phyloP scores from a whole-genome alignment of 192 early-diverging fungal species.

The Cladochytrium replicatum region DNA sequence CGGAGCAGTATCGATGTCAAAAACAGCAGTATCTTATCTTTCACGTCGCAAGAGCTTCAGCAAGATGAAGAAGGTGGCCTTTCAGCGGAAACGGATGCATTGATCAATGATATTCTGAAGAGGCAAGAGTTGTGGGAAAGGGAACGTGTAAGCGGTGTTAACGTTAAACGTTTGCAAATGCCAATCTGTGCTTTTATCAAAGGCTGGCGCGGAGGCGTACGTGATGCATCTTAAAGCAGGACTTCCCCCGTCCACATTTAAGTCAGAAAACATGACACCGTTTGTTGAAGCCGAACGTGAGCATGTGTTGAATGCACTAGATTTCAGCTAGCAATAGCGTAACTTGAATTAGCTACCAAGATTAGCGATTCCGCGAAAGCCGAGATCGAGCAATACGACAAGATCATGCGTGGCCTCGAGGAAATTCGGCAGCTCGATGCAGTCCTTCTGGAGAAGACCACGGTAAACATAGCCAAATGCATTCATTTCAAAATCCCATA shows the following conservation, averaged over 20 bases:
- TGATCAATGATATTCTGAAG: slow-evolving; percentile 5
- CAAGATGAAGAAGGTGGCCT: neutral
- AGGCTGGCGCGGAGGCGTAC: too few species aligned
- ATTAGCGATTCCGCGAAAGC: too few species aligned
- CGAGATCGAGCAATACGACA: neutral
- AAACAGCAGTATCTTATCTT: too few species aligned
- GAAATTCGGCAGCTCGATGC: slow-evolving; percentile 31
- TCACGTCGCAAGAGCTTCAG: neutral
- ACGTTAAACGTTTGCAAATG: too few species aligned
- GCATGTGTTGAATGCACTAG: too few species aligned
- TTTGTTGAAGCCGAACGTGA: too few species aligned
- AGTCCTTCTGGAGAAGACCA: slow-evolving; percentile 24
- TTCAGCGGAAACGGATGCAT: neutral
- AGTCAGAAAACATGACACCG: too few species aligned
- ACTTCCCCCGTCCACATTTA: too few species aligned
- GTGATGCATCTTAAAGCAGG: too few species aligned
- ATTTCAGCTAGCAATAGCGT: too few species aligned
- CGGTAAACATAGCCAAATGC: slow-evolving; percentile 9
- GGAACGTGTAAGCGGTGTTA: neutral
- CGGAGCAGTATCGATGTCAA: neutral
- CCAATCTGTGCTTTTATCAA: neutral
- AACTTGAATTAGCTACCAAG: too few species aligned
- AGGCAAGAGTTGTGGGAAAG: neutral
- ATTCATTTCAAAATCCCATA: slow-evolving; percentile 14
- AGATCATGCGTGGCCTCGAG: slow-evolving; percentile 19